Evolutionary conservation across 2,329 filamentous ascomycete species (phyloP), one percentile per base, ranked within the genome.

Genomic region (Diplodia sapinea): DNA sequence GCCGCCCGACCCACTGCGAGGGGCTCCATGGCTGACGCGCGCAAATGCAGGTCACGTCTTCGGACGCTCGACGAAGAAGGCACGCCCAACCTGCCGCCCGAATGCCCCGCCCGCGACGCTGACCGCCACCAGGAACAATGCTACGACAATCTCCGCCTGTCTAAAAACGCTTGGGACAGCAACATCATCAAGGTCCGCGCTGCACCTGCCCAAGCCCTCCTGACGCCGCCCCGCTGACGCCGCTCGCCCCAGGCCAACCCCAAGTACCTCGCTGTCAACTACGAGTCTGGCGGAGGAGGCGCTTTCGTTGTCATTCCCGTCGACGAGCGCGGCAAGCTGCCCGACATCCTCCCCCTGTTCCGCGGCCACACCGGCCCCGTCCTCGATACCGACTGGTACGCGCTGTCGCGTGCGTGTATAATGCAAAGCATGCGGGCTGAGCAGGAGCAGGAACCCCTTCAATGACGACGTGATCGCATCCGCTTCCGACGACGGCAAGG

Each of bases 81-180:
- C 87, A 81, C 54, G 68, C 52, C 31, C 17, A 36, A 29, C 49
- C 29, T n/a, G 26, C 12, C 52, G 23, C 29, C 2, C 11, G 23
- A 26, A 26, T 43, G 9, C 23, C 38, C 17, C 38, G 33, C 51
- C 20, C 62, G 69, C 72, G 33, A 47, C 26, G 74, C 62, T 77
- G 49, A 65, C 11, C 43, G 12, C 15, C 15, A 13, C 8, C 68
- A 89, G 87, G 95, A 99, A 80, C 92, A 92, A 87, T 97, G 94
- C 85, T 99, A 98, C 83, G 95, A 99, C 82, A 98, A 98, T 81
- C 85, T 99, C 73, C 92, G 93, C 79, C 93, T 99, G 81, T 97
- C 93, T 77, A 92, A 91, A 82, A 99, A 99, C 89, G 95, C 95
- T 67, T 99, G 95, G 95, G 95, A 99, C 81, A 97, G 94, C 76